Evolutionary conservation across 148 eudicot genomes (phyloP).

Genomic region (Simmondsia chinensis): DNA sequence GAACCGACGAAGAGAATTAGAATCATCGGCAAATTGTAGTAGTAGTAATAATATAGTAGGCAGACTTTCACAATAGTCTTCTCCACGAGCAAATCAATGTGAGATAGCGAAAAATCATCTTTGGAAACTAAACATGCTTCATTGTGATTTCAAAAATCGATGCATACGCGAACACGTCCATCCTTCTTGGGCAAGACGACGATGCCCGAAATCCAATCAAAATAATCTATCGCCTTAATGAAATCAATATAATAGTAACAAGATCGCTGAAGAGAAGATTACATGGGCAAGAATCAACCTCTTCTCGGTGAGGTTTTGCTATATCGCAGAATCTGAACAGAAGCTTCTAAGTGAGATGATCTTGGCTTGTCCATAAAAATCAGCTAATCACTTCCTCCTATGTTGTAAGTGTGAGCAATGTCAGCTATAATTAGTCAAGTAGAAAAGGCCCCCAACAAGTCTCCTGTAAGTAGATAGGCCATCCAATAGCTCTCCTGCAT

Average conservation of each 20-base stretch:
- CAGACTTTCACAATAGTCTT: conserved; percentile 1
- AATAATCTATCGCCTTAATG: neutral
- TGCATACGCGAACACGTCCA: conserved; percentile 3
- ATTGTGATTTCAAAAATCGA: neutral
- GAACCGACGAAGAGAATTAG: too few species aligned
- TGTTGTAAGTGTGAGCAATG: too few species aligned
- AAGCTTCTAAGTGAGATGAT: neutral
- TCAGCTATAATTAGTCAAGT: too few species aligned
- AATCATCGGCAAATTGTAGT: too few species aligned
- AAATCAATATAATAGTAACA: neutral
- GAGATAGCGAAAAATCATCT: neutral
- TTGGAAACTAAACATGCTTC: neutral
- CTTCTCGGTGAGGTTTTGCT: neutral
- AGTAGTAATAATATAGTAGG: conserved; percentile 1
- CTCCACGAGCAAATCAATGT: conserved; percentile 4
- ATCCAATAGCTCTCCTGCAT: too few species aligned
- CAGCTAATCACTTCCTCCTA: too few species aligned
- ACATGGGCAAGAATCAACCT: neutral
- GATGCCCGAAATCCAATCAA: too few species aligned
- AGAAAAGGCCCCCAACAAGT: too few species aligned
- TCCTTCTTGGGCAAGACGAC: too few species aligned
- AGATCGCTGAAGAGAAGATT: neutral
- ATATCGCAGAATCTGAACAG: neutral
- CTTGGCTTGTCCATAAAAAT: neutral
- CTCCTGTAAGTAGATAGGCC: too few species aligned